phyloP scores from a whole-genome alignment of 2,329 filamentous ascomycete genomes.

The Akanthomyces muscarius region DNA sequence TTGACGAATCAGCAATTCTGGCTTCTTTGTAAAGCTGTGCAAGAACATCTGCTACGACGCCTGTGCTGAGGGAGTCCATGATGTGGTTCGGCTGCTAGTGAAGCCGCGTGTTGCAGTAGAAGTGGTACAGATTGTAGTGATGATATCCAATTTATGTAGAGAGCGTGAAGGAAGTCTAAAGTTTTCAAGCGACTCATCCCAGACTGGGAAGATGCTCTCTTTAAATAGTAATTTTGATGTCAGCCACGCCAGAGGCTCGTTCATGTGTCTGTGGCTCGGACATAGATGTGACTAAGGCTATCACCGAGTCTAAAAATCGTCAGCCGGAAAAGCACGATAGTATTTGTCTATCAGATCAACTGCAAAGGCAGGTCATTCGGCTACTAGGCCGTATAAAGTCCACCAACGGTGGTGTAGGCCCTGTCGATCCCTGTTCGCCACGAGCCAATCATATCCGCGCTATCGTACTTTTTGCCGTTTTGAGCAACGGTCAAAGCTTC shows the following conservation, averaged over 20 bases:
- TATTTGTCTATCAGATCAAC: background rate
- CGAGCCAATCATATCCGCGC: background rate
- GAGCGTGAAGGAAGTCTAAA: too few species aligned
- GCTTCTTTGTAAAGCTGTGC: background rate
- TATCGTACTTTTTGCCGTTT: background rate
- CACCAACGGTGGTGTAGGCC: background rate
- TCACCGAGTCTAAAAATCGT: background rate
- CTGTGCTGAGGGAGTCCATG: slow-evolving; percentile 2
- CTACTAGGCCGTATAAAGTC: background rate
- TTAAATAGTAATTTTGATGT: background rate
- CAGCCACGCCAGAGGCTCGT: too few species aligned
- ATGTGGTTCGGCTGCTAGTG: background rate
- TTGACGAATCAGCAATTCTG: background rate
- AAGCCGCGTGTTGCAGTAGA: background rate
- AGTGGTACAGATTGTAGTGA: background rate
- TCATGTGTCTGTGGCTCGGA: background rate
- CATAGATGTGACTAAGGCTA: background rate
- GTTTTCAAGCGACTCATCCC: background rate
- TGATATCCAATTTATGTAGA: too few species aligned
- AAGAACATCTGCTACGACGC: background rate
- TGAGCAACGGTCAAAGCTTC: background rate
- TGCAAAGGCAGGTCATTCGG: background rate
- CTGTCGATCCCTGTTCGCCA: background rate
- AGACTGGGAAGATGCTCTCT: background rate
- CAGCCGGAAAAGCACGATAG: background rate